These are phyloP conservation scores for Cytospora chrysosperma DNA, from an alignment of 2,329 filamentous ascomycete genomes.

Conservation along the genomic window DNA sequence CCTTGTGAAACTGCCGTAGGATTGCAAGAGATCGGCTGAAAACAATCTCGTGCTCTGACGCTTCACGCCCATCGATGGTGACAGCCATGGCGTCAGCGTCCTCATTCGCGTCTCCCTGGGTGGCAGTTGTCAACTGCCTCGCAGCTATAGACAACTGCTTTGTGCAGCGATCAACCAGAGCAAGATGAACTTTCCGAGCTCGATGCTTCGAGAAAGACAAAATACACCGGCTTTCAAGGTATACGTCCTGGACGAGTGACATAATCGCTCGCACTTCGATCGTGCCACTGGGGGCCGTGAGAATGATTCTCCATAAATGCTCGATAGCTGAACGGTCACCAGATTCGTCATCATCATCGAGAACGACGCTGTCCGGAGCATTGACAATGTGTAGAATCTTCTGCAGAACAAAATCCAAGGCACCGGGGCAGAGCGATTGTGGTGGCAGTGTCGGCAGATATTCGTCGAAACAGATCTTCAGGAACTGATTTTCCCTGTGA, in stretches of 20 bases:
- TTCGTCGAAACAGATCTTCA: slow-evolving; percentile 51
- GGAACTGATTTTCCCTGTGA: slow-evolving; percentile 54
- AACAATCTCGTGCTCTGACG: slow-evolving; percentile 53
- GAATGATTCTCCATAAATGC: slow-evolving; percentile 79
- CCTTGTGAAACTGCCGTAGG: slow-evolving; percentile 64
- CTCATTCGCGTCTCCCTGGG: slow-evolving; percentile 33
- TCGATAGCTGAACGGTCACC: slow-evolving; percentile 58
- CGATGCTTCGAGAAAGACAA: slow-evolving; percentile 47
- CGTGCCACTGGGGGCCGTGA: slow-evolving; percentile 63
- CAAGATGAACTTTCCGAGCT: slow-evolving; percentile 61
- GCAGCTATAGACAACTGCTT: slow-evolving; percentile 66
- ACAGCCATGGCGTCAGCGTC: slow-evolving; percentile 56
- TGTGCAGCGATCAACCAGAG: slow-evolving; percentile 72
- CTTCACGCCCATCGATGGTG: slow-evolving; percentile 41
- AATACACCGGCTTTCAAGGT: slow-evolving; percentile 60
- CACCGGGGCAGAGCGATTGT: slow-evolving; percentile 57
- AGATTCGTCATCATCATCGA: slow-evolving; percentile 50
- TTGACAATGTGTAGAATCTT: slow-evolving; percentile 49
- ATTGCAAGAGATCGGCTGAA: slow-evolving; percentile 70
- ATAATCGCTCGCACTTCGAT: slow-evolving; percentile 69
- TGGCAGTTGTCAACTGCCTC: slow-evolving; percentile 46
- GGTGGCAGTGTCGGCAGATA: slow-evolving; percentile 59
- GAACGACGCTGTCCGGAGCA: slow-evolving; percentile 42
- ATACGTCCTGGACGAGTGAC: slow-evolving; percentile 69
- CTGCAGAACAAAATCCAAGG: slow-evolving; percentile 62